Evolutionary conservation across 768 basidiomycete species (phyloP), one percentile per base, ranked within the genome.

Genomic region (Amyloporia xantha): DNA sequence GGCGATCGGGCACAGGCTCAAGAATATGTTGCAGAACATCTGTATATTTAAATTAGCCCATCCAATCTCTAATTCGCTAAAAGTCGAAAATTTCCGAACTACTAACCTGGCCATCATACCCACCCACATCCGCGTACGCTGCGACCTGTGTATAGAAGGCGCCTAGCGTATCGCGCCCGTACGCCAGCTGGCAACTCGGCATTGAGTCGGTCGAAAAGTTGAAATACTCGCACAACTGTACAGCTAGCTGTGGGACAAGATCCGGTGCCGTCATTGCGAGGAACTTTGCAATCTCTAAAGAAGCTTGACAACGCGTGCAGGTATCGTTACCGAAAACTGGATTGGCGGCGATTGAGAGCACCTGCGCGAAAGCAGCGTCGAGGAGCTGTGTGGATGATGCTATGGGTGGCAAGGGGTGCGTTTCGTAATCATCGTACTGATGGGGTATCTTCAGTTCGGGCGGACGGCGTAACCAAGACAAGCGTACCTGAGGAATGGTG

Each of bases 41-140:
- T 66, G 0, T 85, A 13, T 5, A 26, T 7, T 5, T 9, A 11
- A 26, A 24, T 23, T 27, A 63, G 2, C 11, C n/a, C n/a, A n/a
- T n/a, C 86, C 17, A 78, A 59, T 52, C 38, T 75, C 70, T 2
- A 84, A 82, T 13, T 77, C 76, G 9, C 81, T n/a, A n/a, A n/a
- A n/a, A n/a, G n/a, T n/a, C n/a, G 33, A 10, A n/a, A 9, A 35
- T n/a, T n/a, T n/a, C 79, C 42, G 85, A 61, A 0, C 81, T 33
- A 54, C 60, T 25, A 53, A 84, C 82, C 72, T 85, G 82, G 12
- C 86, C 86, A 56, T 89, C 86, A 47, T 78, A 79, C 4, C 84
- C 84, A 13, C 78, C 79, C 2, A 82, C 78, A 57, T 89, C 77
- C 6, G 85, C 82, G 52, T 81, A 82, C 10, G 84, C 78, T 33